Base-by-base conservation (phyloP, 108 stramenopile species). In the Pseudonitzschia multiseries region DNA sequence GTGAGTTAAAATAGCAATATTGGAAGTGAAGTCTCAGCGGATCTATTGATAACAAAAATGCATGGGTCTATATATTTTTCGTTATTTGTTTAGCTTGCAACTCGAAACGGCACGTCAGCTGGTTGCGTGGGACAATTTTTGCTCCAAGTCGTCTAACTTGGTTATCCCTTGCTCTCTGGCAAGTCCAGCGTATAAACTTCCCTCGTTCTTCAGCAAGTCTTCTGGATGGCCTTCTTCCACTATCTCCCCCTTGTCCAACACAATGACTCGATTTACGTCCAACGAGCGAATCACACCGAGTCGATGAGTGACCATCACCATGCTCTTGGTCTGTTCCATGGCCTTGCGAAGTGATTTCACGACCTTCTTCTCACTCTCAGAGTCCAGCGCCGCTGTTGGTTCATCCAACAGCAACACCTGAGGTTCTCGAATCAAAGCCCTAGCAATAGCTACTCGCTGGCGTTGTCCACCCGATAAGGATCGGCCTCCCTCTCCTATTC, bases 151-250 rank as follows among this genome's bases (percentile, higher is more conserved):
- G 89, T 50, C 66, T 24, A 67, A 48, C 44, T 67, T 46, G 6
- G 66, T 67, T 26, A 93, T 94, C 18, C 93, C 93, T 78, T 97
- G 96, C 74, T 95, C 92, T 33, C 73, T 73, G 40, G 93, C 93
- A 46, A 97, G 82, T 20, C 79, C 76, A 22, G 87, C 64, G 70
- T 96, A 97, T 13, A 89, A 63, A 20, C 94, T 89, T 29, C 75
- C 76, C 44, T 76, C 68, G 29, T 68, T 65, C 62, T 74, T 62
- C 43, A 97, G 75, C 51, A 99, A 83, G 46, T 93, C 84, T 44
- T 94, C 97, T 41, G 97, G 97, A 63, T 96, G 89, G 27, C 97
- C 98, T 31, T 80, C 54, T 79, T 99, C 97, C 48, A 91, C 97
- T 17, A 98, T 91, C 44, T 71, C 20, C 12, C 98, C 98, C 31